Percentiles rank a stretch among this genome's conserved stretches.
These are phyloP conservation scores for Bacterosira constricta DNA, from an alignment of 108 stramenopile genomes.

Conservation along the genomic window DNA sequence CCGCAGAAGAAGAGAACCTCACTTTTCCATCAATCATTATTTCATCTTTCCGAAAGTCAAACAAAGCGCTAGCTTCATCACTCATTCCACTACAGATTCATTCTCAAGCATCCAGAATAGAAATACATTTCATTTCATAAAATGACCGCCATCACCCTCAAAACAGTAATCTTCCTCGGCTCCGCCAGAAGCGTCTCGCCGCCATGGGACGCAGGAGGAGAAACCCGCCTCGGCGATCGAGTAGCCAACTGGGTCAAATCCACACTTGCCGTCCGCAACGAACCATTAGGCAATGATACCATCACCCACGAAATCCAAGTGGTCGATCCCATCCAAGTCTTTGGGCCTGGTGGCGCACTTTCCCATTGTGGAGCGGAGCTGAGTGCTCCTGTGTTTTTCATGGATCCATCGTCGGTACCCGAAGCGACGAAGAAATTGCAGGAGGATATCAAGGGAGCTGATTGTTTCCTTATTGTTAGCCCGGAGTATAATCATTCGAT, in stretches of 20 bases:
- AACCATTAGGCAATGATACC: constrained; percentile 39
- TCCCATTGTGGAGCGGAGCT: constrained; percentile 54
- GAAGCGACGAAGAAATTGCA: constrained; percentile 39
- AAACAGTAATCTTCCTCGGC: constrained; percentile 75
- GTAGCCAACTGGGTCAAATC: constrained; percentile 61
- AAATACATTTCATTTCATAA: too few relatives aligned
- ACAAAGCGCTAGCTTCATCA: too few relatives aligned
- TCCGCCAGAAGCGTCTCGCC: constrained; percentile 52
- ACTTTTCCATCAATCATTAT: too few relatives aligned
- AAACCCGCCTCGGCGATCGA: constrained; percentile 59
- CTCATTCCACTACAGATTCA: too few relatives aligned
- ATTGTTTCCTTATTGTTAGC: constrained; percentile 64
- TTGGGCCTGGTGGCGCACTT: constrained; percentile 55
- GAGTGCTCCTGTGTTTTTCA: constrained; percentile 48
- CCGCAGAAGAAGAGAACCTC: too few relatives aligned
- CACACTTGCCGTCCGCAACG: constrained; percentile 36
- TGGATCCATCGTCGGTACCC: constrained; percentile 49
- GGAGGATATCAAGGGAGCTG: constrained; percentile 57
- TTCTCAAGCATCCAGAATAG: too few relatives aligned
- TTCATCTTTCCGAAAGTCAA: too few relatives aligned
- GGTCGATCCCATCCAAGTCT: constrained; percentile 66
- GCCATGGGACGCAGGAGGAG: constrained; percentile 70
- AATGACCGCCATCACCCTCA: constrained; percentile 47
- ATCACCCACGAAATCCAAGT: constrained; percentile 59
- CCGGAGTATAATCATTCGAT: constrained; percentile 73